These are phyloP conservation scores for Calonectria pauciramosa DNA, from an alignment of 2,329 filamentous ascomycete genomes.

Conservation along the genomic window DNA sequence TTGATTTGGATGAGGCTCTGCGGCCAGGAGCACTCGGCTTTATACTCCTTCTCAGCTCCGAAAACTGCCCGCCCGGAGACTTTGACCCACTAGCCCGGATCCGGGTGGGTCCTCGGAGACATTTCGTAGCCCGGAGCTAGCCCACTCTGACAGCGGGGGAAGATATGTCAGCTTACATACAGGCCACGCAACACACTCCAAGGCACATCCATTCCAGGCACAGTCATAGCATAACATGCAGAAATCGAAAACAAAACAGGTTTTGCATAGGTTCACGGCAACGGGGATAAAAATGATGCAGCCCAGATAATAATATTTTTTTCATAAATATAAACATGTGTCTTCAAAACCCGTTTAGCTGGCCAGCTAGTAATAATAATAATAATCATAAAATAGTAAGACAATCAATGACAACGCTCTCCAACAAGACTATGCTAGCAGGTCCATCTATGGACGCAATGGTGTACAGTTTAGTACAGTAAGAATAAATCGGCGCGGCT, in stretches of 20 bases:
- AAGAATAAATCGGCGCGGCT: neutral
- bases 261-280: neutral
- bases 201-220: neutral
- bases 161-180: neutral
- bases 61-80: constrained; percentile 44
- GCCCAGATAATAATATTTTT: neutral
- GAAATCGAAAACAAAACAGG: neutral
- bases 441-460: constrained; percentile 23
- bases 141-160: neutral
- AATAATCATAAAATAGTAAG: constrained; percentile 12
- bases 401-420: constrained; percentile 26
- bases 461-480: constrained; percentile 17
- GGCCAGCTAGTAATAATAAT: constrained; percentile 17
- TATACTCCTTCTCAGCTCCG: constrained; percentile 30
- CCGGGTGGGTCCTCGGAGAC: constrained; percentile 32
- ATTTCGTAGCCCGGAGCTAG: neutral
- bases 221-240: neutral
- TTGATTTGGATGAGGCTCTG: neutral
- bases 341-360: constrained; percentile 10
- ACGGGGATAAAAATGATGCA: neutral
- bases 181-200: neutral
- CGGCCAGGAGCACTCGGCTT: neutral
- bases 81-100: constrained; percentile 23
- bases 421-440: constrained; percentile 40
- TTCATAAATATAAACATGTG: neutral